A percentile compares a stretch with the other conserved stretches of the same genome.
phyloP scores from a whole-genome alignment of 2,329 filamentous ascomycete species.

The Plectosphaerella sp. region DNA sequence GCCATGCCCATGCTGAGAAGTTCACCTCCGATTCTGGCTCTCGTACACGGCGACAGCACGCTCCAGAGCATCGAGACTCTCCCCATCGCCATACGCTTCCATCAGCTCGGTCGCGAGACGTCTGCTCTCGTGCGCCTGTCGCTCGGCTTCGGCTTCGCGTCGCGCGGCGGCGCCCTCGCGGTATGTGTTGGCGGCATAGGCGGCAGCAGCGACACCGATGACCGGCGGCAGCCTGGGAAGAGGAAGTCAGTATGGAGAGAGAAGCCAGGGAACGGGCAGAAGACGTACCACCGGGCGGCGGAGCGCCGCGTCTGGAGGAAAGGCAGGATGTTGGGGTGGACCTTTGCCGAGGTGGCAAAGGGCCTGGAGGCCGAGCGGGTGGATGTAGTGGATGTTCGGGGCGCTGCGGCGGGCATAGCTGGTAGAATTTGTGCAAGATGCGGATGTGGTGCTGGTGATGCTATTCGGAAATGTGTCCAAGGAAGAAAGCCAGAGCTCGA shows the following conservation, averaged over 20 bases:
- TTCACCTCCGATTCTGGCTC: constrained; percentile 11
- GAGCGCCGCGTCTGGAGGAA: constrained; percentile 23
- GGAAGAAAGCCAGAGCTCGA: neutral
- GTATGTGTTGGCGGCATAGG: constrained; percentile 28
- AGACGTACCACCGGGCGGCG: constrained; percentile 25
- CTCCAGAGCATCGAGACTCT: constrained; percentile 43
- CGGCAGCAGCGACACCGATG: constrained; percentile 23
- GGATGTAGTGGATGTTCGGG: neutral
- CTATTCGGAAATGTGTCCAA: neutral
- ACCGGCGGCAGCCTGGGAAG: constrained; percentile 24
- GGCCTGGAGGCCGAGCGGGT: constrained; percentile 14
- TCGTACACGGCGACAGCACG: constrained; percentile 43
- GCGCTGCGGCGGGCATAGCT: neutral
- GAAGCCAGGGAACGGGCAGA: constrained; percentile 1
- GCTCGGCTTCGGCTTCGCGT: constrained; percentile 23
- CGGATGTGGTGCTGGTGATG: neutral
- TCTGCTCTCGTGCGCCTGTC: constrained; percentile 27
- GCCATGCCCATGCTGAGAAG: no score
- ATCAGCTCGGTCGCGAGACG: constrained; percentile 37
- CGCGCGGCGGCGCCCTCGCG: constrained; percentile 20
- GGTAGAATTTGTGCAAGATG: neutral
- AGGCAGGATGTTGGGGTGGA: constrained; percentile 26
- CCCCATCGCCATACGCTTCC: constrained; percentile 45
- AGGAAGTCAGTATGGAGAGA: neutral
- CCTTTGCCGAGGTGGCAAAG: constrained; percentile 28